Percentiles rank a stretch among this genome's conserved stretches.
phyloP scores from a whole-genome alignment of 2,329 filamentous ascomycete species.

The Colletotrichum melonis region DNA sequence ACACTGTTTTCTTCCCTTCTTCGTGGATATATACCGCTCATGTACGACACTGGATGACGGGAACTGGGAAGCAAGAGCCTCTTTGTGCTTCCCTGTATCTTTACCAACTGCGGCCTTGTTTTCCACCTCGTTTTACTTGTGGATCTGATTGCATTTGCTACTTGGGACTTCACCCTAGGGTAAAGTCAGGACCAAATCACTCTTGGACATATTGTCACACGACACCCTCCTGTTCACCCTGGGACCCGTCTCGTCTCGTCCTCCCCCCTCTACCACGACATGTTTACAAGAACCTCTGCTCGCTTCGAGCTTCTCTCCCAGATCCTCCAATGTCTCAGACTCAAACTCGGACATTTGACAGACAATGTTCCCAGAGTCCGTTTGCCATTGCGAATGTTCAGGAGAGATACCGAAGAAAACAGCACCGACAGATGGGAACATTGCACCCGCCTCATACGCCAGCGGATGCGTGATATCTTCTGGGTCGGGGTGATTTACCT shows the following conservation, averaged over 20 bases:
- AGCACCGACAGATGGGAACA: neutral
- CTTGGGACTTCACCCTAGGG: neutral
- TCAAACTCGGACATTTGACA: constrained; percentile 34
- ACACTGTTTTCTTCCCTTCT: neutral
- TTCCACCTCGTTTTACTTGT: neutral
- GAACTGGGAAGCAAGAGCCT: neutral
- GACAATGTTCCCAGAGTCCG: constrained; percentile 8
- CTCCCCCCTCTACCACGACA: neutral
- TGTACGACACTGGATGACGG: constrained; percentile 6
- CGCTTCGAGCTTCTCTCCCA: constrained; percentile 17
- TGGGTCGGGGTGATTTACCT: constrained; percentile 52
- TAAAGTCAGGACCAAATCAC: neutral
- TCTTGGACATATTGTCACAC: constrained; percentile 2
- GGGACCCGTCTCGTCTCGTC: neutral
- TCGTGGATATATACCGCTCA: constrained; percentile 21
- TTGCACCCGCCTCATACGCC: neutral
- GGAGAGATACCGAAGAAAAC: neutral
- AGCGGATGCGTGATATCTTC: constrained; percentile 41
- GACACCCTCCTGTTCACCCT: neutral
- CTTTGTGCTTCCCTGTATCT: constrained; percentile 18
- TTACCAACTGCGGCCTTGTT: neutral
- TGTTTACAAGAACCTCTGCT: constrained; percentile 9
- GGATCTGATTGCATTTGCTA: neutral
- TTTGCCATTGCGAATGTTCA: constrained; percentile 21
- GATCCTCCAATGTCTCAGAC: constrained; percentile 43